These are phyloP conservation scores for Entomortierella beljakovae DNA, from an alignment of 192 early-diverging fungal species.

Conservation along the genomic window DNA sequence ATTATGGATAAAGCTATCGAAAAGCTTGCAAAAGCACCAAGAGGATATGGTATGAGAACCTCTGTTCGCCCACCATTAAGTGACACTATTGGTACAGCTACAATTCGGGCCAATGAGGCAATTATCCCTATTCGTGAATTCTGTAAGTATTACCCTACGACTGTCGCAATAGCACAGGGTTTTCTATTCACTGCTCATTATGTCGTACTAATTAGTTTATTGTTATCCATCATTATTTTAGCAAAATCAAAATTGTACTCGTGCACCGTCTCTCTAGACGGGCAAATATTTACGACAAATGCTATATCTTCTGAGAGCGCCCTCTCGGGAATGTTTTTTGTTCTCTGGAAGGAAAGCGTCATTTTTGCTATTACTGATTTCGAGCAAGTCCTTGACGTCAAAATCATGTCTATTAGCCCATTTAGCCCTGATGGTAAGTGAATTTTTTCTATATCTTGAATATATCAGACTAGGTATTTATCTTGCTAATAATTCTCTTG, in stretches of 20 bases:
- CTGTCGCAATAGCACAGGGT: no score
- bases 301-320: slow-evolving; percentile 9
- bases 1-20: slow-evolving; percentile 34
- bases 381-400: slow-evolving; percentile 24
- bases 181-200: not conserved
- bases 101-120: slow-evolving; percentile 26
- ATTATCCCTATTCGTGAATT: slow-evolving; percentile 31
- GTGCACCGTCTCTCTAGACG: slow-evolving; percentile 28
- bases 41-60: slow-evolving; percentile 38
- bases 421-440: slow-evolving; percentile 38
- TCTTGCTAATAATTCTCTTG: no score
- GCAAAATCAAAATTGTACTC: slow-evolving; percentile 39
- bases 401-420: slow-evolving; percentile 33
- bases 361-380: slow-evolving; percentile 37
- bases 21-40: slow-evolving; percentile 24
- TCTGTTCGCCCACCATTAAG: slow-evolving; percentile 37
- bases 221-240: not conserved
- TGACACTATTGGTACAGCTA: slow-evolving; percentile 43
- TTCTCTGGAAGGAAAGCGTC: slow-evolving; percentile 43
- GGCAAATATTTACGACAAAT: slow-evolving; percentile 31
- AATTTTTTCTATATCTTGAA: not conserved
- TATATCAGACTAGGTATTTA: not conserved
- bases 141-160: slow-evolving; percentile 21
- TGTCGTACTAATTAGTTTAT: not conserved
- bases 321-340: slow-evolving; percentile 23